Evolutionary conservation across 2,329 filamentous ascomycete genomes (phyloP).

Genomic region (Fusarium papillatum): DNA sequence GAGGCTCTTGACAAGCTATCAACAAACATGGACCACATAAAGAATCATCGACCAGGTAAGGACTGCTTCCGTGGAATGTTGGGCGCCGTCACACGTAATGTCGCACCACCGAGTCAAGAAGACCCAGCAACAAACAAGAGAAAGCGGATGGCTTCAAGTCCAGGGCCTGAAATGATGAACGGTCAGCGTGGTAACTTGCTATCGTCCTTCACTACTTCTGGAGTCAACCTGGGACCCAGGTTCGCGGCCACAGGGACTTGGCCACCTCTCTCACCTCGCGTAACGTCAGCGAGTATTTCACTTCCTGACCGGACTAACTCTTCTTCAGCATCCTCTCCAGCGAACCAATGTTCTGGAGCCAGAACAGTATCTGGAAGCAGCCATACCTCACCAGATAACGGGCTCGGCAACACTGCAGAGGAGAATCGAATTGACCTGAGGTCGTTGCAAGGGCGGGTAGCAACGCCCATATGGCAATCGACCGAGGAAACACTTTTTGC

Average conservation of each 20-base stretch:
- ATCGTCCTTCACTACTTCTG: conserved; percentile 1
- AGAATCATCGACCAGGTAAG: conserved; percentile 18
- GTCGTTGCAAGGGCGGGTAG: conserved; percentile 48
- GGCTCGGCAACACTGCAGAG: conserved; percentile 52
- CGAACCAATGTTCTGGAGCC: conserved; percentile 35
- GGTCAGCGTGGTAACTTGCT: background rate
- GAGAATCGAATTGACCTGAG: conserved; percentile 52
- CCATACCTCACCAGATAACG: conserved; percentile 47
- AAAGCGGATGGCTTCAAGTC: conserved; percentile 46
- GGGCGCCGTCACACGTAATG: conserved; percentile 49
- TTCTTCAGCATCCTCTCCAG: conserved; percentile 49
- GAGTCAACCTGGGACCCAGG: conserved; percentile 9
- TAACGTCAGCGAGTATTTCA: conserved; percentile 21
- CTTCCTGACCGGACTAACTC: conserved; percentile 51
- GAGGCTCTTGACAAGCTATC: conserved; percentile 14
- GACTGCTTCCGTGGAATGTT: conserved; percentile 51
- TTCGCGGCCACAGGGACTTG: conserved; percentile 16
- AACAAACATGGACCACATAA: background rate
- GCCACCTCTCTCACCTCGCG: conserved; percentile 17
- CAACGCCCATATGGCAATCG: conserved; percentile 47
- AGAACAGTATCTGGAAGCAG: conserved; percentile 45
- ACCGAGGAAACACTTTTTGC: conserved; percentile 48
- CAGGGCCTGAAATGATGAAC: conserved; percentile 34
- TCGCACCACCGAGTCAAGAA: conserved; percentile 28
- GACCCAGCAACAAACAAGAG: conserved; percentile 47